Base-by-base conservation (phyloP, 352 stramenopile genomes). In the Phytophthora podocarpi region DNA sequence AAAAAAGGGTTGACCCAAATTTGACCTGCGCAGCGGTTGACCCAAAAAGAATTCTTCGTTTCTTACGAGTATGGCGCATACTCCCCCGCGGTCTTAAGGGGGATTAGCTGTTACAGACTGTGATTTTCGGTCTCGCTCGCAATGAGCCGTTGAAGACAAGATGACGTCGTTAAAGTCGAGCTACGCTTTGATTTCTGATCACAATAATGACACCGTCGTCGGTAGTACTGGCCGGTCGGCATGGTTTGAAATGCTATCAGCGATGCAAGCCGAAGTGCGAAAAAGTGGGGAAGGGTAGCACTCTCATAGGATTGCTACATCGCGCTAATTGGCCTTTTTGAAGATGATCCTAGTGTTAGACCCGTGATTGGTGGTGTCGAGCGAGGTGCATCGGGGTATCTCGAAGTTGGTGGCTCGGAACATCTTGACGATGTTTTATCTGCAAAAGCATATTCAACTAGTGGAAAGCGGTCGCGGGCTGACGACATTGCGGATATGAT, bases 201-300 rank as follows among this genome's bases (percentile, higher is more conserved):
- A 54, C 31, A 54, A 54, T 15, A 43, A 54, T 43, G 21, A 20
- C 34, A n/a, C n/a, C n/a, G n/a, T n/a, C n/a, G n/a, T n/a, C n/a
- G n/a, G n/a, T n/a, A n/a, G n/a, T n/a, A n/a, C 34, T 11, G 34
- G 47, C 0, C 10, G n/a, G 5, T 24, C 34, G 3, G 23, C 15
- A 7, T 56, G 34, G 31, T 46, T 46, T 35, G 43, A 52, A 18
- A 40, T 41, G 43, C 11, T 10, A n/a, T n/a, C n/a, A n/a, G n/a
- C n/a, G n/a, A n/a, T n/a, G n/a, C n/a, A n/a, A n/a, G n/a, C 10
- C n/a, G 28, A 21, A 31, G 30, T 41, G 13, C 30, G 43, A 34
- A 36, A 37, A 56, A 41, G 20, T 40, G 47, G 47, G 34, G 11
- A n/a, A 21, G 47, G 4, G 47, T 46, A 1, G 34, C 32, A 1